Percentiles rank a stretch among this genome's conserved stretches.
phyloP scores from a whole-genome alignment of 768 basidiomycete species.

The Suillus cothurnatus region DNA sequence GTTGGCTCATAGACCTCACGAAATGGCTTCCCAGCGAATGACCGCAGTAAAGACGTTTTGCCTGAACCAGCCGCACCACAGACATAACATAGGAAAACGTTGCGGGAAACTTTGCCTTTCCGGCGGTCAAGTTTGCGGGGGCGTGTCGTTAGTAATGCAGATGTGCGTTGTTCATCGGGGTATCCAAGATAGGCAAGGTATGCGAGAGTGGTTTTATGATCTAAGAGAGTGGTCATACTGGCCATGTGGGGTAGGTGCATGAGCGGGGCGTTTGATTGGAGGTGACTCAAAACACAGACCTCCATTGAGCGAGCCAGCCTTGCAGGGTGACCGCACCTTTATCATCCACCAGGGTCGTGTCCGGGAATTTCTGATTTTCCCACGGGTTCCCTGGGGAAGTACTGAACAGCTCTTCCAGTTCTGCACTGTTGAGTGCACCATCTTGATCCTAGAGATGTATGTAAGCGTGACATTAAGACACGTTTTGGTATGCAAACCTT shows the following conservation, averaged over 20 bases:
- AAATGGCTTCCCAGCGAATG: constrained; percentile 86
- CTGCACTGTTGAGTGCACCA: constrained; percentile 81
- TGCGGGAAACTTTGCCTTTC: constrained; percentile 85
- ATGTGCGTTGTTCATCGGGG: constrained; percentile 74
- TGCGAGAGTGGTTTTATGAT: constrained; percentile 87
- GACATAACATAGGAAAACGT: constrained; percentile 92
- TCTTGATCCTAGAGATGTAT: constrained; percentile 76
- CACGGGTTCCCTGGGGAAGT: constrained; percentile 98
- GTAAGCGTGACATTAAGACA: constrained; percentile 7
- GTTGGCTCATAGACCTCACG: constrained; percentile 82
- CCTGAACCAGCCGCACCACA: constrained; percentile 96
- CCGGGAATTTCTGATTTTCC: constrained; percentile 87
- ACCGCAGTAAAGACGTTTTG: constrained; percentile 84
- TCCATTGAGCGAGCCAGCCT: constrained; percentile 99
- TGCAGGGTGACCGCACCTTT: constrained; percentile 92
- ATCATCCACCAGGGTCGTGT: constrained; percentile 86
- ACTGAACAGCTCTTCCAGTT: constrained; percentile 87
- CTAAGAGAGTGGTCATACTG: constrained; percentile 97
- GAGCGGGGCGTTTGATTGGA: background rate
- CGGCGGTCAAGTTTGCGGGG: constrained; percentile 83
- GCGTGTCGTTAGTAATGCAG: constrained; percentile 82
- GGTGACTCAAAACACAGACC: constrained; percentile 47
- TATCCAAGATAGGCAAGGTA: constrained; percentile 97
- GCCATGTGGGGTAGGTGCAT: constrained; percentile 4
- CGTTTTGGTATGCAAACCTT: constrained; percentile 50